Evolutionary conservation across 306 rosid species (phyloP), one percentile per base, ranked within the genome.

Genomic region (Sphenostylis stenocarpa): DNA sequence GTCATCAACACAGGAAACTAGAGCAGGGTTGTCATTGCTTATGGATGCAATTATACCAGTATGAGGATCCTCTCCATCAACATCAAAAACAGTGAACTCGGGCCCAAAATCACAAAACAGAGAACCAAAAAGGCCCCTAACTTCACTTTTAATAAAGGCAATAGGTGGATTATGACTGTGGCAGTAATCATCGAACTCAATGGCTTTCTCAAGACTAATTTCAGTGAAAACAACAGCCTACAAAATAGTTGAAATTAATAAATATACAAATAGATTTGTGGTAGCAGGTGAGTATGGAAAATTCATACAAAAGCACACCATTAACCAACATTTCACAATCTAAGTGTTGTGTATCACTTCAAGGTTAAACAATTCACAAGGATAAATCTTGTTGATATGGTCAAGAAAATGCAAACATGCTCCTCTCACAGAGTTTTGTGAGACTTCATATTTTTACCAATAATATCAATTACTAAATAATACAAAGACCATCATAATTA

Each of bases 91-190:
- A 61, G 97, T 91, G 88, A 94, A 94, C 70, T 85, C 89, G 4
- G 98, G 96, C 36, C 98, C 98, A 78, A 91, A 94, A 85, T 94
- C 98, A 83, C 97, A 91, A 70, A 94, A 94, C 49, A 87, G 89
- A 8, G 92, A 90, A 80, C 98, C 98, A 86, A 94, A 94, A 69
- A 94, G 94, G 62, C 98, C 98, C 70, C 97, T 86, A 36, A 90
- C 97, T 88, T 94, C 97, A 67, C 89, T 82, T 84, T 90, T 91
- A 41, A 94, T 86, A 77, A 91, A 94, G 55, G 98, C 80, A 63
- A 94, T 87, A n/a, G 98, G 86, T 69, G 96, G 97, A 81, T 91
- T 91, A 82, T 91, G 96, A 82, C 70, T 87, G 77, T 87, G 98
- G 73, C 97, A 90, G 81, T 90, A 94, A 82, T 91, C 89, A 77